Percentiles rank a stretch among this genome's conserved stretches.
phyloP scores from a whole-genome alignment of 495 filamentous ascomycete species.

The Daldinia caldariorum region DNA sequence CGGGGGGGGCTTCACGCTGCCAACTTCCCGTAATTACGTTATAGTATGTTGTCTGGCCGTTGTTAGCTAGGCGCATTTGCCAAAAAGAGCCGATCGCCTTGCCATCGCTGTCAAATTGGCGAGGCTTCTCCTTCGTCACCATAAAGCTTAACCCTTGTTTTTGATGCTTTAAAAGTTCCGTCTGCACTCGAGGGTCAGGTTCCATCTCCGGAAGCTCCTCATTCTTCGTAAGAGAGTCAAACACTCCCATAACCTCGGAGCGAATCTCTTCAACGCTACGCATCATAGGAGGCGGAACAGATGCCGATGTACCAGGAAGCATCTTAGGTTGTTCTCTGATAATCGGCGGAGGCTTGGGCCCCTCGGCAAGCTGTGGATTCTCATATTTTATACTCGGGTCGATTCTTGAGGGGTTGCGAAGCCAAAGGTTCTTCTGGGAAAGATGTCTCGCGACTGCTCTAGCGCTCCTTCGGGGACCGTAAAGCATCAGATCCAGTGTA shows the following conservation, averaged over 20 bases:
- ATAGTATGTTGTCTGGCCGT: conserved; percentile 70
- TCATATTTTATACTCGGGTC: conserved; percentile 71
- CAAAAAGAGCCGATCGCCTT: conserved; percentile 77
- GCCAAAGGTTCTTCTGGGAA: conserved; percentile 68
- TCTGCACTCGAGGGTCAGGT: conserved; percentile 67
- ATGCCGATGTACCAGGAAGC: conserved; percentile 16
- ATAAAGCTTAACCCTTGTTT: conserved; percentile 93
- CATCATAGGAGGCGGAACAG: conserved; percentile 48
- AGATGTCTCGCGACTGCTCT: conserved; percentile 71
- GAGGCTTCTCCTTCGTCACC: conserved; percentile 76
- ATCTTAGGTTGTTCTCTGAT: conserved; percentile 31
- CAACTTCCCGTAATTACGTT: conserved; percentile 85
- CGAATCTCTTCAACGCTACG: conserved; percentile 85
- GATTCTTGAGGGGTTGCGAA: conserved; percentile 69
- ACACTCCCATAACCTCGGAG: conserved; percentile 84
- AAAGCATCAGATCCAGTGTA: conserved; percentile 75
- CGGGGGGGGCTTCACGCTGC: conserved; percentile 69
- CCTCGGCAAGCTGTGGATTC: conserved; percentile 67
- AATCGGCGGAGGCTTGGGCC: conserved; percentile 53
- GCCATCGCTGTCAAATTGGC: conserved; percentile 47
- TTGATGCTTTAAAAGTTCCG: conserved; percentile 83
- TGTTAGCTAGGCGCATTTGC: conserved; percentile 63
- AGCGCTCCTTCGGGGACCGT: conserved; percentile 76
- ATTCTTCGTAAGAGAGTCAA: conserved; percentile 77
- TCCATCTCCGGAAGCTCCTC: conserved; percentile 83